Evolutionary conservation across 2,329 filamentous ascomycete species (phyloP), one percentile per base, ranked within the genome.

Genomic region (Exophiala sp.): DNA sequence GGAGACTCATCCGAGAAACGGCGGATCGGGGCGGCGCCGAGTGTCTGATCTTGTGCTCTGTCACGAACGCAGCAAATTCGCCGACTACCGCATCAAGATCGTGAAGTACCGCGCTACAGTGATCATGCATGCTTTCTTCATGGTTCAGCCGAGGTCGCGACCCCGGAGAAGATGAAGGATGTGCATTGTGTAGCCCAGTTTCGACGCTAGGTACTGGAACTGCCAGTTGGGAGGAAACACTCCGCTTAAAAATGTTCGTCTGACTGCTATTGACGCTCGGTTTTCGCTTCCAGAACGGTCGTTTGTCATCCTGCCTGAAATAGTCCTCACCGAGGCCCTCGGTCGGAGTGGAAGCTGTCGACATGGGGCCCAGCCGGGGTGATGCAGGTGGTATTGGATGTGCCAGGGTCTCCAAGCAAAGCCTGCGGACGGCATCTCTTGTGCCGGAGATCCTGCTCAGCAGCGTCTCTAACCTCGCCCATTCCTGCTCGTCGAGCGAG

Each of bases 201-300:
- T 62, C 64, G 32, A 54, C 62, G 30, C 66, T 61, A 9, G 72
- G 68, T 3, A 70, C 65, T 11, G 76, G 73, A 5, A 75, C 72
- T 2, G 71, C 70, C 16, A 78, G 64, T 60, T 81, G 78, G 10
- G 74, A 71, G 22, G 77, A 76, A n/a, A 75, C 68, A 56, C 70
- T 76, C 63, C 73, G 69, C 46, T 67, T 70, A 58, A 73, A 72
- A 34, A 71, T 59, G 47, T 63, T 72, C 65, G 71, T 42, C 64
- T 66, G 22, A 51, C 49, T 49, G 16, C 62, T 62, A 22, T 65
- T 68, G 35, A 66, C 70, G 60, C 82, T 90, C 1, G 83, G 74
- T 68, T 95, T 96, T 41, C 91, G 82, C 67, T 89, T 95, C 93
- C 93, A 98, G 64, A 98, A 97, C 0, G 88, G 75, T 52, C 81